Conservation (phyloP, 2,329 filamentous ascomycete species). For the Scytalidium lignicola region DNA sequence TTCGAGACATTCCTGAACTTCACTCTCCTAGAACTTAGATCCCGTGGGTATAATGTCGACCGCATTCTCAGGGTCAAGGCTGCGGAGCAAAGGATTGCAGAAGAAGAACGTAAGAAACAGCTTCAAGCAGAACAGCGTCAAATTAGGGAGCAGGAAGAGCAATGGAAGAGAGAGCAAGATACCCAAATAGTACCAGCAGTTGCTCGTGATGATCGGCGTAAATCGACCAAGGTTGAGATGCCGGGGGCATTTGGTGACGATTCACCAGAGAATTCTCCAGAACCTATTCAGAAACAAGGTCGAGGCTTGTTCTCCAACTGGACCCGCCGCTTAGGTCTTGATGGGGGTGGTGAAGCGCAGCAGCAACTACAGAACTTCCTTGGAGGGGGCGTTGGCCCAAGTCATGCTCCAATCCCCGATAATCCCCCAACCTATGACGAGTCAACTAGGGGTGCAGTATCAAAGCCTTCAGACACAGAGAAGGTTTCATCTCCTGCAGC, state of each 20-base stretch:
- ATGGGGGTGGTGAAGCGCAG: constrained; percentile 40
- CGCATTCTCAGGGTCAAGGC: constrained; percentile 85
- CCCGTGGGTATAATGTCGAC: constrained; percentile 93
- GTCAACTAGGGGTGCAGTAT: constrained; percentile 9
- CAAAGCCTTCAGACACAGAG: constrained; percentile 15
- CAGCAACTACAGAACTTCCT: constrained; percentile 42
- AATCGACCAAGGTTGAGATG: constrained; percentile 47
- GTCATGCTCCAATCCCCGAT: constrained; percentile 8
- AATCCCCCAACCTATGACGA: constrained; percentile 23
- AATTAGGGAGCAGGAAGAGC: constrained; percentile 55
- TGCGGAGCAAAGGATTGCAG: constrained; percentile 80
- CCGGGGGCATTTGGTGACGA: constrained; percentile 67
- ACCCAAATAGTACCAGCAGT: constrained; percentile 12
- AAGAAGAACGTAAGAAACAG: constrained; percentile 72
- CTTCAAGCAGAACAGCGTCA: constrained; percentile 67
- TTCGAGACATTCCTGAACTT: constrained; percentile 88
- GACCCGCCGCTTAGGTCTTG: constrained; percentile 63
- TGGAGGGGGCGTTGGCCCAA: constrained; percentile 10
- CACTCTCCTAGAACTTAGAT: constrained; percentile 73
- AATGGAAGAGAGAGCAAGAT: constrained; percentile 29
- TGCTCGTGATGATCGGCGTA: constrained; percentile 29
- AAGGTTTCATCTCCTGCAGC: constrained; percentile 55
- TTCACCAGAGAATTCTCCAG: constrained; percentile 50
- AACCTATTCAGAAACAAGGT: constrained; percentile 31
- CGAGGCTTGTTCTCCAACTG: constrained; percentile 62